Evolutionary conservation across 805 yeast genomes (phyloP), one percentile per base, ranked within the genome.

Genomic region (Wickerhamiella azyma): DNA sequence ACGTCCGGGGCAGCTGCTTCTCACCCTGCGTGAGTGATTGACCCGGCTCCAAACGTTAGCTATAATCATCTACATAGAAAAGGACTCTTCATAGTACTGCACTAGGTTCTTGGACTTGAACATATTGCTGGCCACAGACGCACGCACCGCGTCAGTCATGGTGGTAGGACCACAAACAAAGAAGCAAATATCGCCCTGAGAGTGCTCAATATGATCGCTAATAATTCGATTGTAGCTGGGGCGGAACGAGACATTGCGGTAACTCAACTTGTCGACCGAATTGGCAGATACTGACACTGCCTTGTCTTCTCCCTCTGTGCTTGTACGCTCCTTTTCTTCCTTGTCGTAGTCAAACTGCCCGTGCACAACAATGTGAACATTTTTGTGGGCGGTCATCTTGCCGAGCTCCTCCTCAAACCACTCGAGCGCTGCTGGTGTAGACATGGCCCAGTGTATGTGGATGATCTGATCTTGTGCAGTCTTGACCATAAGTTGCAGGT

Each of bases 81-180:
- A 85, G 40, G 79, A 64, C 58, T 81, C 85, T 57, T 83, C 92
- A 56, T 67, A 74, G 56, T 75, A 75, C 48, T 80, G 85, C n/a
- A 82, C 69, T 42, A 80, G 65, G 41, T 70, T 65, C 2, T 63
- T 60, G 18, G 68, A 61, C 26, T 60, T 50, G 9, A 61, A 60
- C 28, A 79, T 58, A 38, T 67, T 60, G 11, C 62, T 52, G 0
- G 71, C 66, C 3, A 77, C 71, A 3, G 70, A 58, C 35, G 64
- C 57, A 56, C 89, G 69, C 17, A 77, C 52, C 2, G 64, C 68
- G 54, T 79, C 86, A 52, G 70, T 77, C 70, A 78, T 70, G 5
- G 59, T 44, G 29, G 75, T 70, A 41, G 79, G 81, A 6, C 85
- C 86, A 65, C 86, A 80, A 11, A 74, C 65, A 35, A 78, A 64